phyloP scores from a whole-genome alignment of 305 asterid genomes.

The Fraxinus floribunda region DNA sequence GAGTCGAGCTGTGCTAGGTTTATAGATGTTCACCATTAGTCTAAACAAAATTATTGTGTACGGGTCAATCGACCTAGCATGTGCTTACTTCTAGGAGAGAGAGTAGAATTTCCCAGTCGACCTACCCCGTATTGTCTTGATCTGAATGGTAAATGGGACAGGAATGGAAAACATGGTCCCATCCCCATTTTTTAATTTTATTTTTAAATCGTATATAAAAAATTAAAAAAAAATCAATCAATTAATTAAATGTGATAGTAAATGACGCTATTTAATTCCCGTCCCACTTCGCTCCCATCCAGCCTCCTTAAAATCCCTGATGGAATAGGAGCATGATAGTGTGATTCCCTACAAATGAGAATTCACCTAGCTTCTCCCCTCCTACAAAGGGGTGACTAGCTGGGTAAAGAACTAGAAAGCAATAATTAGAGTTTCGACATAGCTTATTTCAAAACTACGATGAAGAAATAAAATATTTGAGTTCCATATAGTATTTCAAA shows the following conservation, averaged over 20 bases:
- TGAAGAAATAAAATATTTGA: not conserved
- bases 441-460: not conserved
- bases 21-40: not conserved
- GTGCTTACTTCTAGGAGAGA: not conserved
- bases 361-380: not conserved
- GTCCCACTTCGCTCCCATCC: not conserved
- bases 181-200: not conserved
- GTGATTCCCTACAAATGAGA: not conserved
- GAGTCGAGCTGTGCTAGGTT: not conserved
- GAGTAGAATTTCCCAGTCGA: too few relatives aligned
- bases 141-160: not conserved
- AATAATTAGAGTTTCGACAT: not conserved
- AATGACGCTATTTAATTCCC: not conserved
- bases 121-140: not conserved
- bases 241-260: not conserved
- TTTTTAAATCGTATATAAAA: too few relatives aligned
- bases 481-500: not conserved
- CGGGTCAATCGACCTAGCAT: not conserved
- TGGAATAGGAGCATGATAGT: not conserved
- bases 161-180: not conserved
- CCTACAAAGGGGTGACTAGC: not conserved
- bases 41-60: not conserved
- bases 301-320: not conserved
- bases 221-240: too few relatives aligned
- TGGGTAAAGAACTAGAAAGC: not conserved